These are phyloP conservation scores for Neurospora hispaniola DNA, from an alignment of 495 filamentous ascomycete species.

Conservation along the genomic window DNA sequence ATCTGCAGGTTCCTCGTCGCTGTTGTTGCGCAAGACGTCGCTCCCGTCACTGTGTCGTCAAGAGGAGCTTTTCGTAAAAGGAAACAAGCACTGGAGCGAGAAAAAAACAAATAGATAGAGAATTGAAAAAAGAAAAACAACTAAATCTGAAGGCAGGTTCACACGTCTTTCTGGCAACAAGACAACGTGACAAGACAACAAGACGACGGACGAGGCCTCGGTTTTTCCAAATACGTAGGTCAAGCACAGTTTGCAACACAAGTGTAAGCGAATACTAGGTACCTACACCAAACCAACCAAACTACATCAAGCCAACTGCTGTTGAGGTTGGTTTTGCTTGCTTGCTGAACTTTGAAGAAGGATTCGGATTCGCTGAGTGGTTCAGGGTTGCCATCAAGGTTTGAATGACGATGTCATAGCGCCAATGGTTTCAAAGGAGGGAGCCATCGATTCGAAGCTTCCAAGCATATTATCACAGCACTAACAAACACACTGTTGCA, in stretches of 20 bases:
- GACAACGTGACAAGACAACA: background rate
- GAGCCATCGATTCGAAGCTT: background rate
- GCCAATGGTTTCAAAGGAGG: background rate
- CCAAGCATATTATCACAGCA: background rate
- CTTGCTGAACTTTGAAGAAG: no score
- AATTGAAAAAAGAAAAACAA: background rate
- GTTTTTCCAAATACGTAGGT: background rate
- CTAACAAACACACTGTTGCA: background rate
- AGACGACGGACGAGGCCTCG: background rate
- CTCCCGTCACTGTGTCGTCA: background rate
- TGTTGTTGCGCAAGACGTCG: background rate
- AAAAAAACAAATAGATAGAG: background rate
- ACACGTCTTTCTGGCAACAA: background rate
- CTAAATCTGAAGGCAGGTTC: background rate
- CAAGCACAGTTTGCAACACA: background rate
- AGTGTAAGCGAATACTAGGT: background rate
- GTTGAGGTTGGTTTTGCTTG: background rate
- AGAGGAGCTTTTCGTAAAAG: background rate
- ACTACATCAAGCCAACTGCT: background rate
- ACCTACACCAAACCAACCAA: background rate
- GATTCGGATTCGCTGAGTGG: background rate
- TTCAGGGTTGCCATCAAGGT: background rate
- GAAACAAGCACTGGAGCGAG: background rate
- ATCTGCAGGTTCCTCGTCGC: background rate
- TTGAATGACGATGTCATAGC: constrained; percentile 12